Evolutionary conservation across 1,284 basidiomycete genomes (phyloP).

Genomic region (Apiotrichum akiyoshidainum): DNA sequence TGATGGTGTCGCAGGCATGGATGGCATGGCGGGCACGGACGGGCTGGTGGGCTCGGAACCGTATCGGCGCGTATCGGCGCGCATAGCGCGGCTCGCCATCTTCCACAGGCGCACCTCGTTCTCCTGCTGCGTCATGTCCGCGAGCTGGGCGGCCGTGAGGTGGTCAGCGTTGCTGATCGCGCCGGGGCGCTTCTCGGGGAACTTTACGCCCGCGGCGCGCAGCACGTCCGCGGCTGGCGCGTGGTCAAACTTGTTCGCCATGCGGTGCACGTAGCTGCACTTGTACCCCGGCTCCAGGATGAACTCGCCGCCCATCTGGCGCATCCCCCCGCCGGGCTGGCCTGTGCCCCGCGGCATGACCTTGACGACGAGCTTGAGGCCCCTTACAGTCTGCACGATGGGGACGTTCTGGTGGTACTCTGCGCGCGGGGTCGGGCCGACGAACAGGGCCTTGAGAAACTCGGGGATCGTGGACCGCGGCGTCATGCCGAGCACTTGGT

Average conservation of each 20-base stretch:
- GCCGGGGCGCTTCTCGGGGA: neutral
- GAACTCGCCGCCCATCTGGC: constrained; percentile 49
- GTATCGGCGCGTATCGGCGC: too few relatives aligned
- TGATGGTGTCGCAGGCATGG: too few relatives aligned
- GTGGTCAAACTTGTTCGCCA: constrained; percentile 33
- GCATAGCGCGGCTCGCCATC: too few relatives aligned
- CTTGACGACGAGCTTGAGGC: neutral
- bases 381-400: too few relatives aligned
- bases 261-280: constrained; percentile 46
- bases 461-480: neutral
- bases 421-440: too few relatives aligned
- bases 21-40: too few relatives aligned
- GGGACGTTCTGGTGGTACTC: neutral
- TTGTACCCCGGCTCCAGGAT: constrained; percentile 32
- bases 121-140: too few relatives aligned
- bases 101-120: too few relatives aligned
- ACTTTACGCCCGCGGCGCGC: neutral
- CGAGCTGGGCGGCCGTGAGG: too few relatives aligned
- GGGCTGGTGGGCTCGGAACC: too few relatives aligned
- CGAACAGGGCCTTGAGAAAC: neutral
- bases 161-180: too few relatives aligned
- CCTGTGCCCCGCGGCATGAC: too few relatives aligned
- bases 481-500: neutral
- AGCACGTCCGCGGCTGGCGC: neutral
- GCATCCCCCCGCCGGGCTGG: constrained; percentile 10